Conservation (phyloP, 192 early-diverging fungal species). For the Coemansia erecta region DNA sequence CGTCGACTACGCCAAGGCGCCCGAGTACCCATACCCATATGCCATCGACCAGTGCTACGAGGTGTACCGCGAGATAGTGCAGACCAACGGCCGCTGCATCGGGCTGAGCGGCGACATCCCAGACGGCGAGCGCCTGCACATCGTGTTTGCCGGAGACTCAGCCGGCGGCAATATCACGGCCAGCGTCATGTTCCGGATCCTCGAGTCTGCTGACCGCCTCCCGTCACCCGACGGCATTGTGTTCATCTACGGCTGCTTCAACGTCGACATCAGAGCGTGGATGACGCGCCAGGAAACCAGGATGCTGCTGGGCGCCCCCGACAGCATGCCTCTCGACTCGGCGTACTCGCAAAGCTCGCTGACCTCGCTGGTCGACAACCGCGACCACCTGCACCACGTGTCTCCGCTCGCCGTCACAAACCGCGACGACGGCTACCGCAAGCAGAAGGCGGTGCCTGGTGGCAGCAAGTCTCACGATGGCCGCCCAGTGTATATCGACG, state of each 20-base stretch:
- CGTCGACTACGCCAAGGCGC: conserved; percentile 93
- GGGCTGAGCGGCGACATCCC: conserved; percentile 65
- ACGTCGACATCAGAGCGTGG: conserved; percentile 93
- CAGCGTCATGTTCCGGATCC: conserved; percentile 73
- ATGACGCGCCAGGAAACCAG: conserved; percentile 60
- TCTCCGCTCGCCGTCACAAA: conserved; percentile 60
- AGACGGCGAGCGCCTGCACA: conserved; percentile 58
- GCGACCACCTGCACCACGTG: conserved; percentile 64
- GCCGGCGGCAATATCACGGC: conserved; percentile 91
- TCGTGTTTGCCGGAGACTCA: conserved; percentile 85
- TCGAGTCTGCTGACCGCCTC: conserved; percentile 61
- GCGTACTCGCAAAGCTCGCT: conserved; percentile 14
- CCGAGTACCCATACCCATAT: conserved; percentile 92
- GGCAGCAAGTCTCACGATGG: not conserved
- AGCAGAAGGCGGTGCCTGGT: conserved; percentile 3
- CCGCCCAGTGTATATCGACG: conserved; percentile 21
- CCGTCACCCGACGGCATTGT: conserved; percentile 74
- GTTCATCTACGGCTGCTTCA: conserved; percentile 86
- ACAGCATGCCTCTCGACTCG: conserved; percentile 1
- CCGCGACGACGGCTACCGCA: conserved; percentile 32
- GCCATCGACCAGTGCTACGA: conserved; percentile 91
- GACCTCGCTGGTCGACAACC: conserved; percentile 53
- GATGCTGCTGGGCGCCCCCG: conserved; percentile 23
- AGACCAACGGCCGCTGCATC: conserved; percentile 72
- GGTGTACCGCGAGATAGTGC: conserved; percentile 70